Percentiles rank a stretch among this genome's conserved stretches.
phyloP scores from a whole-genome alignment of 2,329 filamentous ascomycete species.

The Pyrenophora tritici-repentis region DNA sequence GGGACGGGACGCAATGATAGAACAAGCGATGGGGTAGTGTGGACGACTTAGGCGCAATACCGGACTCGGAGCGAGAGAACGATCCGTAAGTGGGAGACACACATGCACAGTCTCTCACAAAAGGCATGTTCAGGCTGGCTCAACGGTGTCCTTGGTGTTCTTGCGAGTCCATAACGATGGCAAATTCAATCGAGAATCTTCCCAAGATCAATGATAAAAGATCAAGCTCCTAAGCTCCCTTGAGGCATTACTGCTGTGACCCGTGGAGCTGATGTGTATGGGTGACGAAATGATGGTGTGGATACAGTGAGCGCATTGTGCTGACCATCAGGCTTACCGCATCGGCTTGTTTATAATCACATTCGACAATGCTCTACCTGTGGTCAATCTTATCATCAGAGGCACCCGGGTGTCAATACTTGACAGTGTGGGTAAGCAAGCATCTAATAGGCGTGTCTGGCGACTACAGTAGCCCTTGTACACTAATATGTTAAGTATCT shows the following conservation, averaged over 20 bases:
- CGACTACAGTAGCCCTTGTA: too few species aligned
- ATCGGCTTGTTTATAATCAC: background rate
- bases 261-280: background rate
- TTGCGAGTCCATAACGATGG: conserved; percentile 45
- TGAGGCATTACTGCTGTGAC: conserved; percentile 4
- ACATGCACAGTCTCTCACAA: conserved; percentile 42
- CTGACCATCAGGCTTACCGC: background rate
- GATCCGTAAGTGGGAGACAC: conserved; percentile 33
- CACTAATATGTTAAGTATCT: too few species aligned
- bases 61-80: conserved; percentile 38
- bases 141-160: conserved; percentile 45
- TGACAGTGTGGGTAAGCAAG: too few species aligned
- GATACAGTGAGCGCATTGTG: background rate
- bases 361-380: too few species aligned
- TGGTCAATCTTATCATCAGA: too few species aligned
- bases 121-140: conserved; percentile 47
- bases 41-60: conserved; percentile 36
- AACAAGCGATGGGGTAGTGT: conserved; percentile 32
- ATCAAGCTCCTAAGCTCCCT: conserved; percentile 35
- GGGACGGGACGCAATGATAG: conserved; percentile 34
- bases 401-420: too few species aligned
- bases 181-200: conserved; percentile 47
- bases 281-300: background rate
- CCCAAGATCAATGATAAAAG: conserved; percentile 46
- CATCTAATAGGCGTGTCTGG: too few species aligned